Conservation (phyloP, 176 grass and related monocot genomes). For the Cymbopogon citratus region DNA sequence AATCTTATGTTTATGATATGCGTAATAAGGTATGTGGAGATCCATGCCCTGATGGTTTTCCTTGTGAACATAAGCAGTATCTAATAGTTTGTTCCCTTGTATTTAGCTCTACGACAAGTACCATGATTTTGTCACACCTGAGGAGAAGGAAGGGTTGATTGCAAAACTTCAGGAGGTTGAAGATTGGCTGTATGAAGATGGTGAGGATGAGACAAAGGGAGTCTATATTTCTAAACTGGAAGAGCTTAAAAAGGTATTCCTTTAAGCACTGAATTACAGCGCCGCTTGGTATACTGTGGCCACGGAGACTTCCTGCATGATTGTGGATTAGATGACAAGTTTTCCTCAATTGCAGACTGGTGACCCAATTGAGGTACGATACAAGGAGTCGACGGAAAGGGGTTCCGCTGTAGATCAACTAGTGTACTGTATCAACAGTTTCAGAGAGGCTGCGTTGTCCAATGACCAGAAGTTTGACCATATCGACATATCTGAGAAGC, state of each 20-base stretch:
- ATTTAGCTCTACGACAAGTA: conserved; percentile 83
- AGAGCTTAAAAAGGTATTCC: conserved; percentile 76
- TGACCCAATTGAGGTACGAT: conserved; percentile 58
- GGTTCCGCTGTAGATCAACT: conserved; percentile 58
- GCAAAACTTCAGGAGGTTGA: conserved; percentile 81
- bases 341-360: conserved; percentile 42
- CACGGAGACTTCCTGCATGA: not conserved
- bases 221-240: conserved; percentile 93
- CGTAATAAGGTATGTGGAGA: too few species aligned
- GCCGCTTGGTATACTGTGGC: not conserved
- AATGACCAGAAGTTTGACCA: conserved; percentile 81
- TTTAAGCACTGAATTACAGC: not conserved
- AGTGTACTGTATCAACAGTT: conserved; percentile 71
- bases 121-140: conserved; percentile 49
- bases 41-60: too few species aligned
- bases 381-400: conserved; percentile 72
- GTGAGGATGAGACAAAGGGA: conserved; percentile 90
- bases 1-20: too few species aligned
- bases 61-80: too few species aligned
- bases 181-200: conserved; percentile 97
- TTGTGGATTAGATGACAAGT: not conserved
- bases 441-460: conserved; percentile 74
- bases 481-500: conserved; percentile 76
- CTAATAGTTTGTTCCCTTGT: not conserved
- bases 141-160: conserved; percentile 59